Conservation (phyloP, 495 filamentous ascomycete genomes). For the Terfezia claveryi region DNA sequence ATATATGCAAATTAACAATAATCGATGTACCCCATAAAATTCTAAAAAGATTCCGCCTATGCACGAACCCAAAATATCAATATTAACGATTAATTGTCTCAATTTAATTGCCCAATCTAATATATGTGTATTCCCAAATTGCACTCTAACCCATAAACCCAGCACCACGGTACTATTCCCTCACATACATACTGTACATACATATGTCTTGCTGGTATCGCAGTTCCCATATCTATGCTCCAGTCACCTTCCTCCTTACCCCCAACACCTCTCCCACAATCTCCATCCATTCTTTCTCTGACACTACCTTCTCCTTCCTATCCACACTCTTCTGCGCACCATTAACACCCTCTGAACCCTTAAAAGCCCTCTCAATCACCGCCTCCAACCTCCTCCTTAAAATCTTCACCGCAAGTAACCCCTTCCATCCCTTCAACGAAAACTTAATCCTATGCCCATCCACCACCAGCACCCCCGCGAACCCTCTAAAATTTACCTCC, state of each 20-base stretch:
- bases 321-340: neutral
- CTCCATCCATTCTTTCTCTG: neutral
- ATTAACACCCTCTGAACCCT: slow-evolving; percentile 12
- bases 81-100: too few relatives aligned
- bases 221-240: neutral
- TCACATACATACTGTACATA: too few relatives aligned
- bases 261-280: neutral
- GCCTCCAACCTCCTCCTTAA: slow-evolving; percentile 46
- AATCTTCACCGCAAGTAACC: slow-evolving; percentile 61
- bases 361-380: slow-evolving; percentile 46
- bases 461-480: slow-evolving; percentile 62
- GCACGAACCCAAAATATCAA: too few relatives aligned
- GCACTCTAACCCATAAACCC: too few relatives aligned
- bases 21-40: too few relatives aligned
- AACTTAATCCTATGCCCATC: slow-evolving; percentile 81
- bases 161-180: too few relatives aligned
- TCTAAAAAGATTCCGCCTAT: too few relatives aligned
- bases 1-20: too few relatives aligned
- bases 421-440: slow-evolving; percentile 70
- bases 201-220: too few relatives aligned
- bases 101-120: too few relatives aligned
- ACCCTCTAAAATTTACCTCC: slow-evolving; percentile 63
- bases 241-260: neutral
- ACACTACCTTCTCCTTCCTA: neutral
- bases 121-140: too few relatives aligned